These are phyloP conservation scores for Laburnicola sp. DNA, from an alignment of 2,329 filamentous ascomycete genomes.

Conservation along the genomic window DNA sequence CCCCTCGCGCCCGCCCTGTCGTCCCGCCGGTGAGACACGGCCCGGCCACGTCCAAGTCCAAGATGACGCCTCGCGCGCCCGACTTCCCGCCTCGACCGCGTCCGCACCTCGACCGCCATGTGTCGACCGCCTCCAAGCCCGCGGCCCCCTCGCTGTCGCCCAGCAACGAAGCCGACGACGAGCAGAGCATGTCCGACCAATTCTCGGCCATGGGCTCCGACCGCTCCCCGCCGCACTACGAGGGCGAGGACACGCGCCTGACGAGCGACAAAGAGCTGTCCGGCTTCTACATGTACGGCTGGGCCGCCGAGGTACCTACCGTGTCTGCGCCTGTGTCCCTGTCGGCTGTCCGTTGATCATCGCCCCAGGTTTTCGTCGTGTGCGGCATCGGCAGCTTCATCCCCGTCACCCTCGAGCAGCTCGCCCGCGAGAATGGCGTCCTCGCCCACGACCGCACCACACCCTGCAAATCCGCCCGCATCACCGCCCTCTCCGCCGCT, in stretches of 20 bases:
- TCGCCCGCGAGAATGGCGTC: conserved; percentile 89
- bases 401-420: conserved; percentile 89
- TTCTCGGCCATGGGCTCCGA: conserved; percentile 41
- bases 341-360: conserved; percentile 11
- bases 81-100: conserved; percentile 18
- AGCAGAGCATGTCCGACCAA: conserved; percentile 42
- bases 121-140: conserved; percentile 40
- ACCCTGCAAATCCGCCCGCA: conserved; percentile 71
- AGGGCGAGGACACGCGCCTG: conserved; percentile 82
- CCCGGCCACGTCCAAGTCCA: not conserved
- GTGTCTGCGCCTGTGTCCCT: not conserved
- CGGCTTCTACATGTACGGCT: conserved; percentile 96
- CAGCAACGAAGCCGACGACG: conserved; percentile 51
- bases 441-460: conserved; percentile 74
- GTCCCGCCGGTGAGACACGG: too few relatives aligned
- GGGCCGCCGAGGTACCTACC: conserved; percentile 72
- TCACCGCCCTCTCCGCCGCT: conserved; percentile 35
- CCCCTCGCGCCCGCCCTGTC: conserved; percentile 3
- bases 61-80: conserved; percentile 39
- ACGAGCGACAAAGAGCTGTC: conserved; percentile 85
- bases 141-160: conserved; percentile 40
- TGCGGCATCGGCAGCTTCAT: conserved; percentile 88
- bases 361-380: conserved; percentile 74
- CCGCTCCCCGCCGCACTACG: conserved; percentile 59
- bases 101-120: conserved; percentile 34